phyloP scores from a whole-genome alignment of 306 rosid species.

The Ormosia emarginata region DNA sequence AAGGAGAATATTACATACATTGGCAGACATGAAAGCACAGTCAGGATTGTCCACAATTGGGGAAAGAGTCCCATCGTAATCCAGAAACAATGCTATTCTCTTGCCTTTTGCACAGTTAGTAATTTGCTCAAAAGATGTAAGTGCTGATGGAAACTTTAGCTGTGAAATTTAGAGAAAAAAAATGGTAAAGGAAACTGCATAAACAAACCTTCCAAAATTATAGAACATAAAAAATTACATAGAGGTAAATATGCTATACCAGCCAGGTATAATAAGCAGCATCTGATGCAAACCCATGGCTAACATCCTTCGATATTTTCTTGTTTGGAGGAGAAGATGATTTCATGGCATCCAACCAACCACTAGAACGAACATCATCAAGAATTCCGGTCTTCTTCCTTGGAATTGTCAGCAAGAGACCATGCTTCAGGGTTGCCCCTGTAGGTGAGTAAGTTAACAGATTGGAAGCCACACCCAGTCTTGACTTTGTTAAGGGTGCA shows the following conservation, averaged over 20 bases:
- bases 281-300: slow-evolving; percentile 54
- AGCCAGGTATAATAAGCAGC: slow-evolving; percentile 66
- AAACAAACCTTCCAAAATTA: slow-evolving; percentile 6
- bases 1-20: slow-evolving; percentile 46
- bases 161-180: slow-evolving; percentile 31
- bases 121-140: slow-evolving; percentile 73
- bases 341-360: slow-evolving; percentile 97
- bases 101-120: slow-evolving; percentile 70
- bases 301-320: slow-evolving; percentile 52
- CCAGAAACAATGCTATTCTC: slow-evolving; percentile 88
- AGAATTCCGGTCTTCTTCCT: slow-evolving; percentile 78
- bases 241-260: slow-evolving; percentile 49
- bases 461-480: slow-evolving; percentile 55
- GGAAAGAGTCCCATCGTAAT: slow-evolving; percentile 97
- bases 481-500: slow-evolving; percentile 64
- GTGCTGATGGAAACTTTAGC: slow-evolving; percentile 92
- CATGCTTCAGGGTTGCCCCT: slow-evolving; percentile 50
- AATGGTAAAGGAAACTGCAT: slow-evolving; percentile 15
- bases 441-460: slow-evolving; percentile 63
- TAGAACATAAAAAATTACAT: neutral
- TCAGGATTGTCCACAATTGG: slow-evolving; percentile 98
- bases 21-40: slow-evolving; percentile 86
- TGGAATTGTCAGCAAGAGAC: slow-evolving; percentile 59
- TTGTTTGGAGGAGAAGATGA: slow-evolving; percentile 89
- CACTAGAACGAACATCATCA: slow-evolving; percentile 71